These are phyloP conservation scores for Penicillium mononematosum DNA, from an alignment of 495 filamentous ascomycete species.

Conservation along the genomic window DNA sequence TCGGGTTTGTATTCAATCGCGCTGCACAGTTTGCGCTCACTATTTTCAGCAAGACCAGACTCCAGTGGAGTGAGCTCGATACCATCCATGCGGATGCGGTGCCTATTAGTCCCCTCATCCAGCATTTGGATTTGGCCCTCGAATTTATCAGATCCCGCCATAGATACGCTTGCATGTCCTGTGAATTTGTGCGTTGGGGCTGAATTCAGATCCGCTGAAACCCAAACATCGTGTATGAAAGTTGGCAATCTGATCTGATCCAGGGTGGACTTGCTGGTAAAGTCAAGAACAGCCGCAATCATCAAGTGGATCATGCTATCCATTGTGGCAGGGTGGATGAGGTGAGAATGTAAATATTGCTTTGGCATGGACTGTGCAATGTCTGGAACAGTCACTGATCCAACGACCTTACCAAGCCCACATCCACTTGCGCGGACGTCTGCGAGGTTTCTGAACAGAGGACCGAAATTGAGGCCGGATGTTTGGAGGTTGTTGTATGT, in stretches of 20 bases:
- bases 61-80: constrained; percentile 33
- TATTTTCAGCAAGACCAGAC: constrained; percentile 7
- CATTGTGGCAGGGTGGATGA: constrained; percentile 41
- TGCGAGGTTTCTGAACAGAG: constrained; percentile 26
- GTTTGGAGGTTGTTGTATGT: constrained; percentile 25
- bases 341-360: constrained; percentile 27
- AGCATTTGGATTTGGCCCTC: constrained; percentile 27
- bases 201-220: constrained; percentile 27
- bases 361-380: constrained; percentile 32
- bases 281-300: constrained; percentile 27
- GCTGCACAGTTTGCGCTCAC: constrained; percentile 22
- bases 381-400: constrained; percentile 27
- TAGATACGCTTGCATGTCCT: constrained; percentile 22
- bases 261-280: constrained; percentile 21
- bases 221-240: constrained; percentile 31
- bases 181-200: constrained; percentile 14
- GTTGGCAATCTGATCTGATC: constrained; percentile 26
- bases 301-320: constrained; percentile 40
- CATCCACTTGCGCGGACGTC: constrained; percentile 17
- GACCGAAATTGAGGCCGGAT: constrained; percentile 26
- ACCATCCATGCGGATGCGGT: constrained; percentile 24
- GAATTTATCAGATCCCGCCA: constrained; percentile 19
- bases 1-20: constrained; percentile 27
- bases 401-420: constrained; percentile 17
- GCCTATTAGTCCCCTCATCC: constrained; percentile 11